A percentile compares a stretch with the other conserved stretches of the same genome.
Evolutionary conservation across 768 basidiomycete genomes (phyloP).

Genomic region (Collybia mongolica): DNA sequence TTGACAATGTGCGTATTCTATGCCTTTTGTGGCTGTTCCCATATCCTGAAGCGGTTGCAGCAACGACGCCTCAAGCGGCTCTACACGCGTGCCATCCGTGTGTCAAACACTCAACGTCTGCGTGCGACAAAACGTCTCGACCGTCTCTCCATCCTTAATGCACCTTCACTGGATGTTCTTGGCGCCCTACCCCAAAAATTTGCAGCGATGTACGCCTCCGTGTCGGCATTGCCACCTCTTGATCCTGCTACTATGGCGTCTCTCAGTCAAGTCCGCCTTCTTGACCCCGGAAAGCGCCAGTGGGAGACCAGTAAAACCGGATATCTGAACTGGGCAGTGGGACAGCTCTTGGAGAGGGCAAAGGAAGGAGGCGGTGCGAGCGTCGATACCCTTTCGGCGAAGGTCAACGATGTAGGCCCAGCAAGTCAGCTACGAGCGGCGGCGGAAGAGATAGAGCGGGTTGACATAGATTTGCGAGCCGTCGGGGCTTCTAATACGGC

Average conservation of each 20-base stretch:
- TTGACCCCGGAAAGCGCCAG: slow-evolving; percentile 64
- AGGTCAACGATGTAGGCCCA: slow-evolving; percentile 20
- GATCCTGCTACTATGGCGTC: slow-evolving; percentile 35
- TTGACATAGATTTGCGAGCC: not conserved
- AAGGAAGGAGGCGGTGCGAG: slow-evolving; percentile 17
- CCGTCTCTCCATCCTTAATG: slow-evolving; percentile 41
- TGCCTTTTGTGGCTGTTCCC: not conserved
- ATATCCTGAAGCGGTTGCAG: slow-evolving; percentile 31
- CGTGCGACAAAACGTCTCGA: slow-evolving; percentile 44
- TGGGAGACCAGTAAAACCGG: slow-evolving; percentile 79
- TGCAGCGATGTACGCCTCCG: slow-evolving; percentile 41
- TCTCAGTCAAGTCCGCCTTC: slow-evolving; percentile 32
- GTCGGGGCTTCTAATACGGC: too few species aligned
- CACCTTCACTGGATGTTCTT: slow-evolving; percentile 39
- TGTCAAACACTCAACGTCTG: slow-evolving; percentile 41
- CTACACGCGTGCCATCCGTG: slow-evolving; percentile 50
- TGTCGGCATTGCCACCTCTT: slow-evolving; percentile 49
- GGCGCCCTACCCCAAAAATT: slow-evolving; percentile 37
- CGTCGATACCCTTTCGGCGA: slow-evolving; percentile 19
- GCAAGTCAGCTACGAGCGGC: slow-evolving; percentile 26
- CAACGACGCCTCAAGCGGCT: slow-evolving; percentile 64
- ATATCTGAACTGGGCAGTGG: slow-evolving; percentile 77
- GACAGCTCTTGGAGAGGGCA: slow-evolving; percentile 43
- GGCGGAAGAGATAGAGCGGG: slow-evolving; percentile 15
- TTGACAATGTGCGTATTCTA: slow-evolving; percentile 61